phyloP scores from a whole-genome alignment of 1,284 basidiomycete genomes.

The Naganishia sp. region DNA sequence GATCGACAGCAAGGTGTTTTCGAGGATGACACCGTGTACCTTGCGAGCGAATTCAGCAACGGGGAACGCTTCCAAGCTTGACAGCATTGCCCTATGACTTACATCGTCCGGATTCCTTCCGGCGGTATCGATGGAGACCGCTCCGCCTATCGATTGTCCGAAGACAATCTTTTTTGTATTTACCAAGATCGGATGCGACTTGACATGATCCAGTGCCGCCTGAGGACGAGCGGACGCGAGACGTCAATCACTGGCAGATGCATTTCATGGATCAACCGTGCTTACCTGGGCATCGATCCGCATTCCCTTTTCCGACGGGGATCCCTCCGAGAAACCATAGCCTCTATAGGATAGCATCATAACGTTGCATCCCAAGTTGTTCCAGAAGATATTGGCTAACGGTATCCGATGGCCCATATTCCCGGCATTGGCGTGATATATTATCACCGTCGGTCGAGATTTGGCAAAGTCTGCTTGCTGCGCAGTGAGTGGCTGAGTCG shows the following conservation, averaged over 20 bases:
- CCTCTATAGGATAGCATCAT: slow-evolving; percentile 53
- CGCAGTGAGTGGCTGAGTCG: slow-evolving; percentile 35
- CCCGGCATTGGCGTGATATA: slow-evolving; percentile 86
- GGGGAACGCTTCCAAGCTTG: neutral
- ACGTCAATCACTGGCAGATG: neutral
- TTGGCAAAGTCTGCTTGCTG: slow-evolving; percentile 61
- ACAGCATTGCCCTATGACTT: slow-evolving; percentile 32
- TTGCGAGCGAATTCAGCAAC: slow-evolving; percentile 58
- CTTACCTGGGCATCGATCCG: slow-evolving; percentile 76
- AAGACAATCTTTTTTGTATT: slow-evolving; percentile 75
- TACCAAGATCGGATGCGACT: slow-evolving; percentile 67
- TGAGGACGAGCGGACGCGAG: slow-evolving; percentile 37
- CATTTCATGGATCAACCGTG: neutral
- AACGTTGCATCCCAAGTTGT: slow-evolving; percentile 65
- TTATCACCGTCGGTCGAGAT: slow-evolving; percentile 75
- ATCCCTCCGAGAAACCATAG: slow-evolving; percentile 80
- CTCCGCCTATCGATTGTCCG: slow-evolving; percentile 96
- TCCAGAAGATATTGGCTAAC: slow-evolving; percentile 79
- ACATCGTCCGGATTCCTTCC: slow-evolving; percentile 73
- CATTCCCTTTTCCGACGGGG: slow-evolving; percentile 78
- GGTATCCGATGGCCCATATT: slow-evolving; percentile 77
- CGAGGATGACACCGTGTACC: slow-evolving; percentile 64
- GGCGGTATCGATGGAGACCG: slow-evolving; percentile 85
- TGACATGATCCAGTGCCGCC: slow-evolving; percentile 71
- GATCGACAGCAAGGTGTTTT: slow-evolving; percentile 88